A percentile compares a stretch with the other conserved stretches of the same genome.
Evolutionary conservation across 208 protist species (phyloP).

Genomic region (Herpetomonas muscarum): DNA sequence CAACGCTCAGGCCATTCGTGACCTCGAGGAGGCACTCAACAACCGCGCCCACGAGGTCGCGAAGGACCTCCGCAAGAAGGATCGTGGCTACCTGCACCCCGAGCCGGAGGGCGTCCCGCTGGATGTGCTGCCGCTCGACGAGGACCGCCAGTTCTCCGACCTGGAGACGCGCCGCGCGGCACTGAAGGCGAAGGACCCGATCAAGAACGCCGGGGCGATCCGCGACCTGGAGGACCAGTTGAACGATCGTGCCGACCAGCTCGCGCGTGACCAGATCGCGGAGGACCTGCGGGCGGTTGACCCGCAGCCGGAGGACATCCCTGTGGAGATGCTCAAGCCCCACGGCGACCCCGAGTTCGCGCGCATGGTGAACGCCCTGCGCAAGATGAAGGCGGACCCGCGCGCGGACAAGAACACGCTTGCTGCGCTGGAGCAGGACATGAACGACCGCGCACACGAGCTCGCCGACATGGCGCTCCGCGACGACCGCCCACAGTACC

Average conservation of each 20-base stretch:
- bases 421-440: constrained; percentile 57
- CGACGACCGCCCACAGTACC: constrained; percentile 41
- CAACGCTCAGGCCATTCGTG: constrained; percentile 23
- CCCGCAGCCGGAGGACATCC: constrained; percentile 30
- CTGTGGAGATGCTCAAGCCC: constrained; percentile 48
- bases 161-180: constrained; percentile 54
- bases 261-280: constrained; percentile 44
- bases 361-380: constrained; percentile 29
- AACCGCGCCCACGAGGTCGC: constrained; percentile 40
- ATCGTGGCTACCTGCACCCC: constrained; percentile 50
- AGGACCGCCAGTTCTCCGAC: constrained; percentile 38
- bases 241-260: constrained; percentile 44
- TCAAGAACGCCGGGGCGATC: constrained; percentile 40
- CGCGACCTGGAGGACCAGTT: constrained; percentile 47
- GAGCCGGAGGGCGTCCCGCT: constrained; percentile 58
- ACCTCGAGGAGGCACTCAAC: constrained; percentile 42
- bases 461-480: constrained; percentile 45
- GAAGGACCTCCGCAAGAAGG: constrained; percentile 24
- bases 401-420: constrained; percentile 45
- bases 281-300: constrained; percentile 54
- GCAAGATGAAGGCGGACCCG: constrained; percentile 40
- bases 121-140: constrained; percentile 50
- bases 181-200: constrained; percentile 58
- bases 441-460: constrained; percentile 67
- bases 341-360: constrained; percentile 53